Conservation (phyloP, 2,329 filamentous ascomycete species). For the Diplodia sapinea region DNA sequence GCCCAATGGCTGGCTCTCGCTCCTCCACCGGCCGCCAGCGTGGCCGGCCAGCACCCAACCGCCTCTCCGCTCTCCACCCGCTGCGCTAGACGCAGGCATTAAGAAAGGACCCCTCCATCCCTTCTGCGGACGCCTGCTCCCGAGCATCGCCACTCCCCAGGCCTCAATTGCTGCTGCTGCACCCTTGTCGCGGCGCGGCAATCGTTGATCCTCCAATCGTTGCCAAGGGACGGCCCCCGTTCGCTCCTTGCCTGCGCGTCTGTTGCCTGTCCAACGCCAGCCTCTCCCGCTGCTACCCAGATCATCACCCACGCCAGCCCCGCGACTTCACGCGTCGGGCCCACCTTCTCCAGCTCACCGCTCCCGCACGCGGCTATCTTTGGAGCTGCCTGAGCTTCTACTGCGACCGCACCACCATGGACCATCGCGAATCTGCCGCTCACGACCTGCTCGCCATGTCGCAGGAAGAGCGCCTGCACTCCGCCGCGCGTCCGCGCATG, state of each 20-base stretch:
- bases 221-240: slow-evolving; percentile 1
- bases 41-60: slow-evolving; percentile 25
- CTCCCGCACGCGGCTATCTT: slow-evolving; percentile 5
- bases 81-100: slow-evolving; percentile 8
- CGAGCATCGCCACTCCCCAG: slow-evolving; percentile 30
- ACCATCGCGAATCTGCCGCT: slow-evolving; percentile 19
- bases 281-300: slow-evolving; percentile 32
- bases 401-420: slow-evolving; percentile 21
- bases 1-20: slow-evolving; percentile 5
- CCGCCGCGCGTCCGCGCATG: slow-evolving; percentile 6
- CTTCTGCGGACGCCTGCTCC: slow-evolving; percentile 16
- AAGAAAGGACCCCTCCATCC: slow-evolving; percentile 16
- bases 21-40: slow-evolving; percentile 15
- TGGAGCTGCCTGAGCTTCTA: neutral
- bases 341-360: slow-evolving; percentile 27
- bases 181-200: slow-evolving; percentile 34
- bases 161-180: slow-evolving; percentile 33
- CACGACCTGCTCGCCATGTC: slow-evolving; percentile 31
- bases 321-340: slow-evolving; percentile 33
- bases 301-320: slow-evolving; percentile 24
- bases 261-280: slow-evolving; percentile 29
- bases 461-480: slow-evolving; percentile 27
- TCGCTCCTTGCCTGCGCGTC: slow-evolving; percentile 1
- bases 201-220: neutral
- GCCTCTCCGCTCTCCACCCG: slow-evolving; percentile 9